These are phyloP conservation scores for Solanum habrochaites DNA, from an alignment of 257 asterid genomes.

Conservation along the genomic window DNA sequence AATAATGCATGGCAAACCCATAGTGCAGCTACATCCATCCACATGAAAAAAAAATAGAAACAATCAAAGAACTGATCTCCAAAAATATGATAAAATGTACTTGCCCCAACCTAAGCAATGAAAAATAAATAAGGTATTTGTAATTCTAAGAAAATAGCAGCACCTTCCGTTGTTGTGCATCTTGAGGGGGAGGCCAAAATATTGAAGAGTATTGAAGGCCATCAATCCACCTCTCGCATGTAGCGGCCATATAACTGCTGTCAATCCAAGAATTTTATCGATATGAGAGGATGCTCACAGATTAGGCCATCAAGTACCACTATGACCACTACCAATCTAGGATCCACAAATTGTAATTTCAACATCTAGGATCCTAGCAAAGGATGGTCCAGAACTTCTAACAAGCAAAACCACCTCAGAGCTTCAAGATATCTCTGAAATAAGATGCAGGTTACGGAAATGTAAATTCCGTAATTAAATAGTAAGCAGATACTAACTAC, in stretches of 20 bases:
- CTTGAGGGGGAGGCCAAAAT: constrained; percentile 94
- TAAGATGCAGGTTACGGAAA: not conserved
- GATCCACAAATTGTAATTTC: constrained; percentile 40
- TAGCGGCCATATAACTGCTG: constrained; percentile 47
- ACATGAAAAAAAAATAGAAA: not conserved
- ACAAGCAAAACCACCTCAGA: not conserved
- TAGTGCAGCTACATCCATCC: not conserved
- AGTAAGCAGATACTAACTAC: not conserved
- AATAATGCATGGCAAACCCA: not conserved
- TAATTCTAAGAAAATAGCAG: not conserved
- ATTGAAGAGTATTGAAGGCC: constrained; percentile 83
- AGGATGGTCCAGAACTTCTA: not conserved
- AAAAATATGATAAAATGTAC: not conserved
- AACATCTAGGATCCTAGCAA: constrained; percentile 21
- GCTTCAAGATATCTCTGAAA: not conserved
- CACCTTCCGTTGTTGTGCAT: constrained; percentile 81
- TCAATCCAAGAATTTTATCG: constrained; percentile 10
- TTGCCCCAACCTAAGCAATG: not conserved
- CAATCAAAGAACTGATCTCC: not conserved
- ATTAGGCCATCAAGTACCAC: constrained; percentile 26
- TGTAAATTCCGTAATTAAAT: not conserved
- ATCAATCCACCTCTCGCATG: constrained; percentile 83
- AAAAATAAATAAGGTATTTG: not conserved
- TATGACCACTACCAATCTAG: constrained; percentile 44
- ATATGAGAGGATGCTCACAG: constrained; percentile 23